A percentile compares a stretch with the other conserved stretches of the same genome.
Conservation (phyloP, 306 rosid genomes). For the Prunus davidiana region DNA sequence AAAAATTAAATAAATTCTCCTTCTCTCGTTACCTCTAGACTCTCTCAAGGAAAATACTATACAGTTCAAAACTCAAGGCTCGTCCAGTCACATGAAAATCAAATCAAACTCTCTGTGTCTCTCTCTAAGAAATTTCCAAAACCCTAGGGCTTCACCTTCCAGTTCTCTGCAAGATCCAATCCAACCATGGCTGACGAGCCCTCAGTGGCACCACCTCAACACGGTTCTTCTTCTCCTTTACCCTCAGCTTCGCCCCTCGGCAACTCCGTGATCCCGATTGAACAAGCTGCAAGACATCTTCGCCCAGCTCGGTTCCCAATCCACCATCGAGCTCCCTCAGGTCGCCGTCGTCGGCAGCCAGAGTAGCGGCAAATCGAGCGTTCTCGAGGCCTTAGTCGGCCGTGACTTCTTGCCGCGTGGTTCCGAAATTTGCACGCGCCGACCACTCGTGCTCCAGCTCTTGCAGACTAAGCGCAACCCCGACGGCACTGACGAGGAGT, state of each 20-base stretch:
- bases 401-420: conserved; percentile 97
- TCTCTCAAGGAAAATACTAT: neutral
- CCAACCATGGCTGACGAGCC: conserved; percentile 80
- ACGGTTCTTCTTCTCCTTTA: conserved; percentile 28
- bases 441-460: conserved; percentile 94
- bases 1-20: neutral
- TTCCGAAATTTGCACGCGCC: conserved; percentile 83
- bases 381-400: conserved; percentile 91
- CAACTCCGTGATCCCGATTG: conserved; percentile 76
- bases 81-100: conserved; percentile 1
- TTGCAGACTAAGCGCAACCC: conserved; percentile 64
- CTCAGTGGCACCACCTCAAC: conserved; percentile 23
- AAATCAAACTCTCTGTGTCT: neutral
- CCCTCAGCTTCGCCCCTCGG: conserved; percentile 64
- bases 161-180: conserved; percentile 23
- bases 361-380: conserved; percentile 99
- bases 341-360: conserved; percentile 98
- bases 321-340: conserved; percentile 94
- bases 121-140: conserved; percentile 23
- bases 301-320: conserved; percentile 84
- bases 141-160: conserved; percentile 41
- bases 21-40: neutral
- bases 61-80: neutral
- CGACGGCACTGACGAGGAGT: conserved; percentile 70
- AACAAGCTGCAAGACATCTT: conserved; percentile 95